A percentile compares a stretch with the other conserved stretches of the same genome.
These are phyloP conservation scores for Coccomyxa subellipsoidea DNA, from an alignment of 163 green algal genomes.

Conservation along the genomic window DNA sequence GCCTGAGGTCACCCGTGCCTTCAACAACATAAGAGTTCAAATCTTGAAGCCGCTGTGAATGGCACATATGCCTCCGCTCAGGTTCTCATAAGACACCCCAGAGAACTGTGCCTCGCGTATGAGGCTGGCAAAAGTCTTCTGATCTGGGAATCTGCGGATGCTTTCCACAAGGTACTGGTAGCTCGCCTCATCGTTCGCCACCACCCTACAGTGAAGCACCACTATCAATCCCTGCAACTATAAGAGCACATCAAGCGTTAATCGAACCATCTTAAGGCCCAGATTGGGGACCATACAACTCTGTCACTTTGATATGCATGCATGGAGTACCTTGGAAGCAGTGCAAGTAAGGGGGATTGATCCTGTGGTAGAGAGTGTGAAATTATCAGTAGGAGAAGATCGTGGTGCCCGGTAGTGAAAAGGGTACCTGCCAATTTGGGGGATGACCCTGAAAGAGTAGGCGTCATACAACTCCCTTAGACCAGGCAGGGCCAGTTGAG, in stretches of 20 bases:
- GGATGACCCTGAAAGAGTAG: slow-evolving; percentile 97
- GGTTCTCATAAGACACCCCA: slow-evolving; percentile 81
- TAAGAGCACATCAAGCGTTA: not conserved
- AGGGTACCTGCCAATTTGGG: slow-evolving; percentile 77
- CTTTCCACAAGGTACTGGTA: slow-evolving; percentile 99
- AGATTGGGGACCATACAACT: too few relatives aligned
- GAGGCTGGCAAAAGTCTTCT: slow-evolving; percentile 78
- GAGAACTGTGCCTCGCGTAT: slow-evolving; percentile 81
- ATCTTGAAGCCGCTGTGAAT: slow-evolving; percentile 89
- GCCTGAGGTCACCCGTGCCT: too few relatives aligned
- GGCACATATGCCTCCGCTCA: slow-evolving; percentile 85
- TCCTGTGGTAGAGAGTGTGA: not conserved
- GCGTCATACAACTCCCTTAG: slow-evolving; percentile 81
- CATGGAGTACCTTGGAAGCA: too few relatives aligned
- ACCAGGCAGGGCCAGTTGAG: slow-evolving; percentile 55
- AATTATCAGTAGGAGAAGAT: not conserved
- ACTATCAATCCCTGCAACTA: not conserved
- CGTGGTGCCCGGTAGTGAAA: not conserved
- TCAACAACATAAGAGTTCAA: too few relatives aligned
- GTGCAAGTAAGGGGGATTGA: not conserved
- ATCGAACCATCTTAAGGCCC: too few relatives aligned
- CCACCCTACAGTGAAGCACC: slow-evolving; percentile 34
- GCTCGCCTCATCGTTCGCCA: slow-evolving; percentile 79
- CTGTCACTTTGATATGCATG: too few relatives aligned
- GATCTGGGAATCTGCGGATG: slow-evolving; percentile 91